A percentile compares a stretch with the other conserved stretches of the same genome.
Evolutionary conservation across 768 basidiomycete genomes (phyloP).

Genomic region (Naganishia vaughanmartiniae): DNA sequence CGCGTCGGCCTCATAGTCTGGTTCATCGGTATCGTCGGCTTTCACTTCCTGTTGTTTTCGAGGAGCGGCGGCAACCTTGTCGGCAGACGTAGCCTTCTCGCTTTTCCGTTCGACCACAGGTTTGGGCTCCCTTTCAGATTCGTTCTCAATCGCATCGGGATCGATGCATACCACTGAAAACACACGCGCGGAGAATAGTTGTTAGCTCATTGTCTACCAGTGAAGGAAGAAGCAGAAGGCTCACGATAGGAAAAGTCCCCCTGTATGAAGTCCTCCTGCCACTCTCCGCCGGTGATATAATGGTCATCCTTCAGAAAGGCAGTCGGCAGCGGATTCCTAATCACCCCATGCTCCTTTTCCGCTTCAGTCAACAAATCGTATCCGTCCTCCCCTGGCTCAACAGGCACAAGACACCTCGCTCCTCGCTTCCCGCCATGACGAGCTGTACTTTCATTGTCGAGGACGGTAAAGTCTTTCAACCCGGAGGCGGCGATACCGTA

Average conservation of each 20-base stretch:
- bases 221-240: conserved; percentile 8
- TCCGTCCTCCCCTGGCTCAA: conserved; percentile 27
- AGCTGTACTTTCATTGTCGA: conserved; percentile 52
- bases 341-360: conserved; percentile 27
- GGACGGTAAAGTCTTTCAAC: conserved; percentile 49
- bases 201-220: neutral
- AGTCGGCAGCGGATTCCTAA: conserved; percentile 46
- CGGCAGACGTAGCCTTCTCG: conserved; percentile 4
- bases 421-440: conserved; percentile 45
- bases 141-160: conserved; percentile 35
- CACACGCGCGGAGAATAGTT: neutral
- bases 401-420: conserved; percentile 47
- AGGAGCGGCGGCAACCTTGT: neutral
- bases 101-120: neutral
- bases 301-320: conserved; percentile 42
- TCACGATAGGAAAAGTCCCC: conserved; percentile 51
- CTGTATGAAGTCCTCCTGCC: conserved; percentile 50
- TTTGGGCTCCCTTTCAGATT: conserved; percentile 8
- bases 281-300: conserved; percentile 40
- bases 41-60: neutral
- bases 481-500: conserved; percentile 55
- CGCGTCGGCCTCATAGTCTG: conserved; percentile 1
- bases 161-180: conserved; percentile 51
- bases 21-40: neutral
- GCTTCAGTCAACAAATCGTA: conserved; percentile 21